These are phyloP conservation scores for Leersia perrieri DNA, from an alignment of 176 grass and related monocot genomes.

Conservation along the genomic window DNA sequence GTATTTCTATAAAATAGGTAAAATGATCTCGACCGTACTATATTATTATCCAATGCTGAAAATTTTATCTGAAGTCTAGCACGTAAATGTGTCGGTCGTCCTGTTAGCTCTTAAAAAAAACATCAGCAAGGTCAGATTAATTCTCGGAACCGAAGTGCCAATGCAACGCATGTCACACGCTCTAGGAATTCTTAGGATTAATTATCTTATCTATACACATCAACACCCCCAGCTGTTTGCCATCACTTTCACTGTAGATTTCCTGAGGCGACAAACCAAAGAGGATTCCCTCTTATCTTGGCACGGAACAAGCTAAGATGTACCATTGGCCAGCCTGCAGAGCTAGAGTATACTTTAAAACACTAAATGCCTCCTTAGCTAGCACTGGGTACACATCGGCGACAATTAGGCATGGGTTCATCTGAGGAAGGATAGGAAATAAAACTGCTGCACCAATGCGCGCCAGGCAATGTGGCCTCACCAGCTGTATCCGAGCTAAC, in stretches of 20 bases:
- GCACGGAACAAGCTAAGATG: background rate
- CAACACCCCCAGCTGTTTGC: background rate
- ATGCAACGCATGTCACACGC: background rate
- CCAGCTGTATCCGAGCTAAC: slow-evolving; percentile 20
- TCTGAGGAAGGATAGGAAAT: background rate
- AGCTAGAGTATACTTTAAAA: slow-evolving; percentile 30
- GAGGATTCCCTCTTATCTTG: slow-evolving; percentile 46
- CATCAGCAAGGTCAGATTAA: background rate
- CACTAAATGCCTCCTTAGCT: background rate
- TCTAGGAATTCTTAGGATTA: no score
- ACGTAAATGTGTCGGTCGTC: no score
- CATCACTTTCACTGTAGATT: slow-evolving; percentile 9
- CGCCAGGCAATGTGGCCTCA: slow-evolving; percentile 4
- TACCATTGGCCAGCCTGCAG: slow-evolving; percentile 7
- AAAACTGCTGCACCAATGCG: slow-evolving; percentile 13
- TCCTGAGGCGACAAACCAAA: background rate
- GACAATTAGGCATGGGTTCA: background rate
- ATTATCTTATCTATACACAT: background rate
- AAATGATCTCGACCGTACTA: no score
- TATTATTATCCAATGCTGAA: no score
- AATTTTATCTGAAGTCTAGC: no score
- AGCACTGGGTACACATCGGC: background rate
- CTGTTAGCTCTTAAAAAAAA: no score
- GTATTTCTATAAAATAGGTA: no score
- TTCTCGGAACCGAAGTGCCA: background rate